These are phyloP conservation scores for Suillus paluster DNA, from an alignment of 768 basidiomycete species.

Conservation along the genomic window DNA sequence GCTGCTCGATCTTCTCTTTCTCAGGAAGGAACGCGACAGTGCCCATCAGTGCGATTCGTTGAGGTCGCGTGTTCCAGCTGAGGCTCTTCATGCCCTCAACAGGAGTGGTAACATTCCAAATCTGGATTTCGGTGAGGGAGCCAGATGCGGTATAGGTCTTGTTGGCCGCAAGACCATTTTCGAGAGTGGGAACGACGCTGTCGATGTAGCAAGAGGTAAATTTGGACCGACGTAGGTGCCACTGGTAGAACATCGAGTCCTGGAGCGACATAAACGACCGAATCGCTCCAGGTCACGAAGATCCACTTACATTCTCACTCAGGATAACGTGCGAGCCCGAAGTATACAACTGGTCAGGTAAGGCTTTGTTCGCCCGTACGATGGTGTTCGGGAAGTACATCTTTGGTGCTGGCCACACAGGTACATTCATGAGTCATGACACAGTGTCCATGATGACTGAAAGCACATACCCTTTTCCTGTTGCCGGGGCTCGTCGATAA, in stretches of 20 bases:
- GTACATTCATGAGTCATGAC: not conserved
- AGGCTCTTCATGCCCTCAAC: constrained; percentile 4
- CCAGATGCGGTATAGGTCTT: constrained; percentile 19
- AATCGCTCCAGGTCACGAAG: not conserved
- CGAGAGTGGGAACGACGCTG: constrained; percentile 15
- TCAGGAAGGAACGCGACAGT: constrained; percentile 14
- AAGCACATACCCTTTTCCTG: not conserved
- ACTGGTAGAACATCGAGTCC: constrained; percentile 28
- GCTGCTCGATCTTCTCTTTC: constrained; percentile 8
- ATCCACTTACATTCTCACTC: not conserved
- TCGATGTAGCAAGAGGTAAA: constrained; percentile 22
- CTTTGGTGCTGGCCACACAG: not conserved
- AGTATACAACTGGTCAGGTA: not conserved
- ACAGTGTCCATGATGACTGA: not conserved
- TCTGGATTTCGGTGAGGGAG: constrained; percentile 19
- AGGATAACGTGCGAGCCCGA: constrained; percentile 4
- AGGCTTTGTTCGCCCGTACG: too few relatives aligned
- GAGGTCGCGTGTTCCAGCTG: constrained; percentile 21
- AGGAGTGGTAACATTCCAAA: constrained; percentile 22
- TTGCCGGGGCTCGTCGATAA: not conserved
- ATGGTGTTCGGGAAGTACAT: not conserved
- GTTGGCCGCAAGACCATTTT: constrained; percentile 12
- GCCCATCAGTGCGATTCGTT: constrained; percentile 16
- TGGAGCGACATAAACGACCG: constrained; percentile 1
- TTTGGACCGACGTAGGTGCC: constrained; percentile 15